Base-by-base conservation (phyloP, 306 rosid genomes). In the Betula pendula region DNA sequence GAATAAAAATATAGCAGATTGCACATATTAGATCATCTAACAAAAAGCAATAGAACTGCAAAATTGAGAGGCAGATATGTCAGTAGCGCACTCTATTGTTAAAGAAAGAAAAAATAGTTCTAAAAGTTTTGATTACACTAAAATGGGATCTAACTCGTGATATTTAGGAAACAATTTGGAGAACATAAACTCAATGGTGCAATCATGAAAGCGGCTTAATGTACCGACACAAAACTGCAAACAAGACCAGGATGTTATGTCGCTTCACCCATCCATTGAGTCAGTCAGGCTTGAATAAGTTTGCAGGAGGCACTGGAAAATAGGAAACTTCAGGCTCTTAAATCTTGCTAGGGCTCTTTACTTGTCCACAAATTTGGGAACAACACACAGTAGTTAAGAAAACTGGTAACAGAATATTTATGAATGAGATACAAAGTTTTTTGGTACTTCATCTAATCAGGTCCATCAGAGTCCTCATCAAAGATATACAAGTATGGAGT, bases 401-500 rank as follows among this genome's bases (percentile, higher is more conserved):
- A 2, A 29, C 49, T 10, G 15, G 19, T 38, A 6, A 38, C 42
- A 38, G 8, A 38, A 38, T 38, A 38, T 65, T 58, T n/a, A 65
- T 10, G 24, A 49, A 76, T 44, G 35, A 15, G 3, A 43, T 17
- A 68, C 52, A 53, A 20, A 53, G 33, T 6, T 53, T 38, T 11
- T 31, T 58, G 59, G 20, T 38, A 31, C 16, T 76, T 51, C 8
- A 33, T 84, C 88, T 58, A 87, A 63, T 84, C 86, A 10, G 78
- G 65, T 77, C 69, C 86, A 85, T 95, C 97, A 50, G 84, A 84
- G 73, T 95, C 93, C 0, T 72, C 85, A 25, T 89, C 89, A 72
- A 92, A 95, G 73, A 89, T 83, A 80, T 84, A 80, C 82, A 92
- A 80, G 80, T 84, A 92, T 27, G 93, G 92, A 70, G 84, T 79